Evolutionary conservation across 2,329 filamentous ascomycete species (phyloP).

Genomic region (Hypoxylon sp.): DNA sequence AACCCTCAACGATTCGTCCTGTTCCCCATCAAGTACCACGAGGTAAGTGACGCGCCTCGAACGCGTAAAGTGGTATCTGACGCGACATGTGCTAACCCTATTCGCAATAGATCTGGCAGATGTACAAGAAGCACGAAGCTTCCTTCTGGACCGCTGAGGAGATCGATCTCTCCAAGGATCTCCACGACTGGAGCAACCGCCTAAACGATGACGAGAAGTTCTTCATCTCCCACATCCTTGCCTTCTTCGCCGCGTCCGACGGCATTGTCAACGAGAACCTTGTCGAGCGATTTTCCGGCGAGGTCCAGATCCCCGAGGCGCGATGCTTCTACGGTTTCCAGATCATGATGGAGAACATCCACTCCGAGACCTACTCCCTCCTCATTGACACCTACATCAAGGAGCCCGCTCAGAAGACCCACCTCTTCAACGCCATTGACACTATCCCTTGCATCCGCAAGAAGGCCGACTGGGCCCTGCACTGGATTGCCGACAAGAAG

Average conservation of each 20-base stretch:
- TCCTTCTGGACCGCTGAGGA: conserved; percentile 99
- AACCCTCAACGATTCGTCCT: conserved; percentile 97
- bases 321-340: conserved; percentile 99
- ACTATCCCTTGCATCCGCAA: conserved; percentile 98
- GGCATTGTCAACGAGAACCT: conserved; percentile 99
- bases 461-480: conserved; percentile 98
- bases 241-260: conserved; percentile 98
- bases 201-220: conserved; percentile 97
- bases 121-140: conserved; percentile 99
- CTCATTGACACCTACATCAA: conserved; percentile 99
- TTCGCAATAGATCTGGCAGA: conserved; percentile 90
- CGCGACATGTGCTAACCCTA: conserved; percentile 58
- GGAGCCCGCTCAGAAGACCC: conserved; percentile 92
- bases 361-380: conserved; percentile 99
- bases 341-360: conserved; percentile 99
- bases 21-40: conserved; percentile 99
- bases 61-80: conserved; percentile 77
- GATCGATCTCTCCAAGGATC: conserved; percentile 98
- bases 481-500: conserved; percentile 93
- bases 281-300: conserved; percentile 95
- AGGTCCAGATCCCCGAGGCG: conserved; percentile 97
- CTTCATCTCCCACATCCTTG: conserved; percentile 98
- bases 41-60: conserved; percentile 78
- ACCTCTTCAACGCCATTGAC: conserved; percentile 98
- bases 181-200: conserved; percentile 99